Conservation (phyloP, 768 basidiomycete species). For the Tylopilus rubrobrunneus region DNA sequence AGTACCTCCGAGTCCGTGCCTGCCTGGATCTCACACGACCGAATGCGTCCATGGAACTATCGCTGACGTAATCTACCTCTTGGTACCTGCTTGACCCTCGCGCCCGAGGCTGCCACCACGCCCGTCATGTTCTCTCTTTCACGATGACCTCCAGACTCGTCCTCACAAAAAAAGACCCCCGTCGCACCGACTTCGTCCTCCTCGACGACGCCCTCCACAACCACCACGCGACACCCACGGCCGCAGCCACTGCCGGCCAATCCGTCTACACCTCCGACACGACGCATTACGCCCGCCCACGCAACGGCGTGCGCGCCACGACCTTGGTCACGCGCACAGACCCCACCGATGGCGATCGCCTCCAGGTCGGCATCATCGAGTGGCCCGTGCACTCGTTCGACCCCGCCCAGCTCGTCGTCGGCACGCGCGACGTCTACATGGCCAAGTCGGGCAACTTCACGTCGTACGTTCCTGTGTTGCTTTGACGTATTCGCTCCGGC, state of each 20-base stretch:
- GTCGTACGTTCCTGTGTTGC: conserved; percentile 8
- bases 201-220: neutral
- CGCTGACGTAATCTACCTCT: conserved; percentile 10
- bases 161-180: conserved; percentile 24
- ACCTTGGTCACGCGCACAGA: conserved; percentile 26
- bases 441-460: conserved; percentile 21
- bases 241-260: no score
- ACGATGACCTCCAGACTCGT: conserved; percentile 20
- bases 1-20: no score
- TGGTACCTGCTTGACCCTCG: no score
- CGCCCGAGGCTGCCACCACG: no score
- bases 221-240: no score
- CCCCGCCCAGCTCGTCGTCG: conserved; percentile 17
- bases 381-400: conserved; percentile 18
- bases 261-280: conserved; percentile 21
- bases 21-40: no score
- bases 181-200: conserved; percentile 22
- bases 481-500: neutral
- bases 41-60: no score
- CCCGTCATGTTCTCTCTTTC: neutral
- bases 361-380: conserved; percentile 30
- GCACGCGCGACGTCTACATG: conserved; percentile 26
- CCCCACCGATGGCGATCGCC: conserved; percentile 10
- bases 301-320: conserved; percentile 12
- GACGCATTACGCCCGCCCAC: neutral